Percentiles rank a stretch among this genome's conserved stretches.
Conservation (phyloP, 495 filamentous ascomycete genomes). For the Echria macrotheca region DNA sequence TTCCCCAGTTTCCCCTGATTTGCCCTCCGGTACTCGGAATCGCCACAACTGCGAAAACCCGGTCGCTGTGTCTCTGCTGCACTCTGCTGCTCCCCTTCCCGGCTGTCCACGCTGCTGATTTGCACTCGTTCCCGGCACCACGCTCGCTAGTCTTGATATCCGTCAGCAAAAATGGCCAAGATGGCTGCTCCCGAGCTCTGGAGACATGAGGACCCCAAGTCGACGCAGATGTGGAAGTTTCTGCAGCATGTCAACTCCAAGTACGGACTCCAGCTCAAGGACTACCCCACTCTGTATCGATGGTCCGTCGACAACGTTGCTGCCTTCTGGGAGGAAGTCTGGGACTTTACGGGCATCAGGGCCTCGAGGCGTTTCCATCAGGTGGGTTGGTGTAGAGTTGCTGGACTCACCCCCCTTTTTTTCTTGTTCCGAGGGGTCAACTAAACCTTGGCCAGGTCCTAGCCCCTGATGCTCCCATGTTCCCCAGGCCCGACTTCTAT, state of each 20-base stretch:
- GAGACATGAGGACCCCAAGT: conserved; percentile 61
- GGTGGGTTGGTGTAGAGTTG: conserved; percentile 35
- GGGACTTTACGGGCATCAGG: conserved; percentile 71
- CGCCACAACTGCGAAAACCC: not conserved
- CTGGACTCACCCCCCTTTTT: not conserved
- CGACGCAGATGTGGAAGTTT: conserved; percentile 67
- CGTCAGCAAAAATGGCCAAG: no score
- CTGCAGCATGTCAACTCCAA: conserved; percentile 62
- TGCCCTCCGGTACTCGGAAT: not conserved
- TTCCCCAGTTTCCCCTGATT: not conserved
- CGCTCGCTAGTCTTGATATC: no score
- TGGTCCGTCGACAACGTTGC: conserved; percentile 79
- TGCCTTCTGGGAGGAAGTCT: conserved; percentile 80
- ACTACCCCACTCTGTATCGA: conserved; percentile 65
- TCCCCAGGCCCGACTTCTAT: conserved; percentile 84
- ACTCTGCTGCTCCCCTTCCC: not conserved
- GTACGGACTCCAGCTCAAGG: conserved; percentile 53
- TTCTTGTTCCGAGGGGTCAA: not conserved
- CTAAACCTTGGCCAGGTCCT: conserved; percentile 53
- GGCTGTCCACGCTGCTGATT: no score
- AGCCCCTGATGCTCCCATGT: conserved; percentile 59
- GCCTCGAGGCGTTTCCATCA: conserved; percentile 57
- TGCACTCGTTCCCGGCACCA: no score
- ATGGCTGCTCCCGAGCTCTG: conserved; percentile 55
- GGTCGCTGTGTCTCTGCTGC: not conserved